Percentiles rank a stretch among this genome's conserved stretches.
Evolutionary conservation across 208 protist species (phyloP).

Genomic region (Acanthamoeba healyi): DNA sequence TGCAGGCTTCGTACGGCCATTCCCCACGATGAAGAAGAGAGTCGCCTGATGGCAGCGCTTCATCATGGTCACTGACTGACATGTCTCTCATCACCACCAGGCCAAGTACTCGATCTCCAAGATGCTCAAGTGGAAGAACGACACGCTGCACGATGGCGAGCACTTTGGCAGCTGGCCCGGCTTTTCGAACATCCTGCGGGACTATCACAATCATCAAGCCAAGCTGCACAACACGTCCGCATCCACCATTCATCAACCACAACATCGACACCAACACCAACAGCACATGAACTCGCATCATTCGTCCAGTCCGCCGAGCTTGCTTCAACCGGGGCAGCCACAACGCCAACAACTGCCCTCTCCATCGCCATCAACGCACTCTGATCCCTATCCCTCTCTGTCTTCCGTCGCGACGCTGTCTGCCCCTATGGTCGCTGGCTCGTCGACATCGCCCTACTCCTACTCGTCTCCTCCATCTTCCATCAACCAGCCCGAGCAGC

Average conservation of each 20-base stretch:
- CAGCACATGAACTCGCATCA: neutral
- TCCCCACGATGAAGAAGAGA: neutral
- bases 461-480: neutral
- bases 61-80: neutral
- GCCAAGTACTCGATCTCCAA: neutral
- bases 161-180: neutral
- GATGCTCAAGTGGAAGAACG: conserved; percentile 46
- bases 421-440: neutral
- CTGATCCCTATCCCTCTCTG: neutral
- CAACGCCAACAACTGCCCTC: neutral
- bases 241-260: neutral
- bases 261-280: neutral
- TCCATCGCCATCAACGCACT: neutral
- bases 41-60: too few relatives aligned
- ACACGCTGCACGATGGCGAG: neutral
- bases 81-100: neutral
- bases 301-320: neutral
- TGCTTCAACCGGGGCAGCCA: neutral
- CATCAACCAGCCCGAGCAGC: neutral
- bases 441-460: neutral
- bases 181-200: neutral
- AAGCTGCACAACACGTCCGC: too few relatives aligned
- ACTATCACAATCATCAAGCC: neutral
- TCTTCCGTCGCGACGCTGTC: neutral
- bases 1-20: neutral